Percentiles rank a stretch among this genome's conserved stretches.
These are phyloP conservation scores for Cicer pinnatifidum DNA, from an alignment of 306 rosid species.

Conservation along the genomic window DNA sequence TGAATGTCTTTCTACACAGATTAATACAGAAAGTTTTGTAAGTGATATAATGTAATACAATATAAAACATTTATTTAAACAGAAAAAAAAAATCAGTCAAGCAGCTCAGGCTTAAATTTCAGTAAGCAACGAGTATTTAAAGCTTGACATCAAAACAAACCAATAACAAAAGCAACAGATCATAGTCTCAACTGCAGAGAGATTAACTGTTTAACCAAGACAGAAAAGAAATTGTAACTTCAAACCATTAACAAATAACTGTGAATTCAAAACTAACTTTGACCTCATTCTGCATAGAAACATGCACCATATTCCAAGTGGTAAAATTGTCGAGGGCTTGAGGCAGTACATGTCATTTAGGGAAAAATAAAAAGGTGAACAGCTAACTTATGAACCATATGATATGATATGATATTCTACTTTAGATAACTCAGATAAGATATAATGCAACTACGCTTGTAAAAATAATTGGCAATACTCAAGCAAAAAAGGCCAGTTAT, in stretches of 20 bases:
- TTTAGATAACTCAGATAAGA: background rate
- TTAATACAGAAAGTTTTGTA: background rate
- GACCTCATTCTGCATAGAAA: background rate
- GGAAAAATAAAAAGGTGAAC: background rate
- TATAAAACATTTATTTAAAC: background rate
- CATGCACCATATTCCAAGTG: background rate
- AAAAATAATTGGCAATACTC: background rate
- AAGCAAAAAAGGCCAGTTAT: background rate
- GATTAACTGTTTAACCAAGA: background rate
- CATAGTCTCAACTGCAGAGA: background rate
- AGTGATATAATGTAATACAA: background rate
- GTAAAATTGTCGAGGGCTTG: too few species aligned
- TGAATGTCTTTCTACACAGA: conserved; percentile 49
- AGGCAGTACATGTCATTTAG: background rate
- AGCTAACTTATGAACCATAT: background rate
- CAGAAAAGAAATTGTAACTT: background rate
- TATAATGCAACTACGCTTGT: background rate
- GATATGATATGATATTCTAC: background rate
- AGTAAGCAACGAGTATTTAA: conserved; percentile 14
- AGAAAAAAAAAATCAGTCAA: background rate
- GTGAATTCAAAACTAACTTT: background rate
- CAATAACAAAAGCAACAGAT: conserved; percentile 8
- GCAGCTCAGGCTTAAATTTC: conserved; percentile 16
- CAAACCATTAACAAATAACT: background rate
- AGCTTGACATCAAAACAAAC: conserved; percentile 27